Evolutionary conservation across 208 protist species (phyloP), one percentile per base, ranked within the genome.

Genomic region (Lotmaria passim): DNA sequence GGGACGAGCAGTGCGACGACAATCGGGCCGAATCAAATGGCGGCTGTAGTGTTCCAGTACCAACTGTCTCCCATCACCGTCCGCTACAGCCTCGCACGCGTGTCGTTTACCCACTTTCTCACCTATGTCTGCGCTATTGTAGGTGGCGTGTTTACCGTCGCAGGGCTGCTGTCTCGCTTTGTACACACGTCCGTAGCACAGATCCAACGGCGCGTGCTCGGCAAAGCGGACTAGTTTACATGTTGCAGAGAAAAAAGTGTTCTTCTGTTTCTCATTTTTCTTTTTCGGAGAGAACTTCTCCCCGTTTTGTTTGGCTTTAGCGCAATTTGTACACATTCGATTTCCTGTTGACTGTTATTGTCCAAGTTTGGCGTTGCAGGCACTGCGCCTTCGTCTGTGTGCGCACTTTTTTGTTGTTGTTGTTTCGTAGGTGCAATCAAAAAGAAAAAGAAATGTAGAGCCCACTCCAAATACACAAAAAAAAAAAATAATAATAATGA

Each of bases 91-190:
- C 76, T 94, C 39, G 58, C 65, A 8, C 74, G 81, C 1, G 78
- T 86, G 26, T 90, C 84, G 24, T 95, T 98, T 51, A 58, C 82
- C 0, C 91, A 97, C 61, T 98, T 98, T 71, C 56, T 98, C 8
- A 98, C 96, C 0, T 86, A 86, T 60, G 79, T 98, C 10, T 98
- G 93, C 67, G 97, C 97, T 38, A 98, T 98, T 56, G 75, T 98
- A 31, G 97, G 97, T 14, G 97, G 97, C 33, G 91, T 98, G 4
- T 98, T 93, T 68, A 98, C 95, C 30, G 90, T 96, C 4, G 84
- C 85, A 0, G 89, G 89, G 23, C 61, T 92, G 2, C 44, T 86
- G 26, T 78, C 74, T 3, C 73, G 75, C 50, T 60, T 87, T 15
- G 66, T 85, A 21, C 72, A 79, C 31, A 65, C 24, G 38, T 82